Percentiles rank a stretch among this genome's conserved stretches.
phyloP scores from a whole-genome alignment of 257 asterid species.

The Nicotiana attenuata region DNA sequence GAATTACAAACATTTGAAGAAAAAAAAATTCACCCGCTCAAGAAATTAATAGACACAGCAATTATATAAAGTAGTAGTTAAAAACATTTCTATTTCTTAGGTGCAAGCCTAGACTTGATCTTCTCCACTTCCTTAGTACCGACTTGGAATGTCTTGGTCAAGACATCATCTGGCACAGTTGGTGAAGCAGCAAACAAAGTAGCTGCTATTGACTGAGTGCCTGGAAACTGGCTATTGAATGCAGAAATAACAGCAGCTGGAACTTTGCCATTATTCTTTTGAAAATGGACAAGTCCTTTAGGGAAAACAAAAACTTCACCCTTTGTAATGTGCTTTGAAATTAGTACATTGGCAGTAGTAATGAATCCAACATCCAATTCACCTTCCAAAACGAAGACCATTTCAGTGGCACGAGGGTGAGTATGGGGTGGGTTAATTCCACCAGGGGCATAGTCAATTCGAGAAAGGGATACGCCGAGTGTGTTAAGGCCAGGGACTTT shows the following conservation, averaged over 20 bases:
- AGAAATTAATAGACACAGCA: too few species aligned
- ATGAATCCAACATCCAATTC: slow-evolving; percentile 58
- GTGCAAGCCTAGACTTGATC: slow-evolving; percentile 50
- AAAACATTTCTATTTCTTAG: slow-evolving; percentile 20
- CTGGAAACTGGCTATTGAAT: slow-evolving; percentile 73
- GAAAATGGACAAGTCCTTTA: slow-evolving; percentile 47
- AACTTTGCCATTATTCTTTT: slow-evolving; percentile 28
- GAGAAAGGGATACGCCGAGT: slow-evolving; percentile 56
- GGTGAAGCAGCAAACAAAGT: slow-evolving; percentile 52
- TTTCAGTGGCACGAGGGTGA: slow-evolving; percentile 74
- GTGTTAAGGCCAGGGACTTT: slow-evolving; percentile 72
- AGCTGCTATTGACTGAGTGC: slow-evolving; percentile 58
- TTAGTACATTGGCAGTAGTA: slow-evolving; percentile 43
- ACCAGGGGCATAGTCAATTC: slow-evolving; percentile 46
- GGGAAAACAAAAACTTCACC: slow-evolving; percentile 67
- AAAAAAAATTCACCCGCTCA: too few species aligned
- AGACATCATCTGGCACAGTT: slow-evolving; percentile 52
- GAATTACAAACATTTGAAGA: too few species aligned
- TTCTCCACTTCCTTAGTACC: slow-evolving; percentile 32
- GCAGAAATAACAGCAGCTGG: slow-evolving; percentile 53
- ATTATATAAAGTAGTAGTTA: too few species aligned
- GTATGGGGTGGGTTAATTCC: slow-evolving; percentile 66
- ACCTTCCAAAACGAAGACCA: slow-evolving; percentile 46
- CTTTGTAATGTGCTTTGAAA: slow-evolving; percentile 36
- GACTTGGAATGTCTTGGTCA: slow-evolving; percentile 50